Conservation (phyloP, 805 yeast genomes). For the Metschnikowia sp. region DNA sequence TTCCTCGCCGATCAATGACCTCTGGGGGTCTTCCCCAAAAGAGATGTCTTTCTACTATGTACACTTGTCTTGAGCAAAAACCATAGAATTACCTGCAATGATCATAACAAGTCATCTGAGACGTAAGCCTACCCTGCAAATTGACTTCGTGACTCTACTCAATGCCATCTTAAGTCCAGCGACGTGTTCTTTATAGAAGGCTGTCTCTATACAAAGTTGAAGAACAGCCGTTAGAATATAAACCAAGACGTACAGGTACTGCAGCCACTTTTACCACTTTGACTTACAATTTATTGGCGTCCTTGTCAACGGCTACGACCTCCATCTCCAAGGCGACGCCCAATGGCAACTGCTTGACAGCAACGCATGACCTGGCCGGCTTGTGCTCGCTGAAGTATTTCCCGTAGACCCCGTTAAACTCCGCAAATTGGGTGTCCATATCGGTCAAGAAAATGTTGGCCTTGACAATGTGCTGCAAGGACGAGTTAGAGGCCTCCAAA, state of each 20-base stretch:
- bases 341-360: constrained; percentile 87
- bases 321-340: constrained; percentile 88
- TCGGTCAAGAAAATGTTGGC: constrained; percentile 88
- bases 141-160: too few species aligned
- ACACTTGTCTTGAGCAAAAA: too few species aligned
- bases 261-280: neutral
- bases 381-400: constrained; percentile 72
- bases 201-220: too few species aligned
- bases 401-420: constrained; percentile 81
- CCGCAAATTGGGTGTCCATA: constrained; percentile 73
- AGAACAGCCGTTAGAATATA: neutral
- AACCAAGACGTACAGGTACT: neutral
- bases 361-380: constrained; percentile 98
- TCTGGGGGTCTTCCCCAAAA: too few species aligned
- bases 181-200: too few species aligned
- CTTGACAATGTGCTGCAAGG: constrained; percentile 80
- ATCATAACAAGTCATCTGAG: too few species aligned
- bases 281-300: constrained; percentile 30
- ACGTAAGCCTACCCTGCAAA: too few species aligned
- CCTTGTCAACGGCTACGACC: constrained; percentile 77
- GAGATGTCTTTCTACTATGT: too few species aligned
- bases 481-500: constrained; percentile 81
- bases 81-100: too few species aligned
- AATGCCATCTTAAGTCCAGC: too few species aligned
- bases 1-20: too few species aligned